A percentile compares a stretch with the other conserved stretches of the same genome.
phyloP scores from a whole-genome alignment of 2,329 filamentous ascomycete genomes.

The Tolypocladium amazonense region DNA sequence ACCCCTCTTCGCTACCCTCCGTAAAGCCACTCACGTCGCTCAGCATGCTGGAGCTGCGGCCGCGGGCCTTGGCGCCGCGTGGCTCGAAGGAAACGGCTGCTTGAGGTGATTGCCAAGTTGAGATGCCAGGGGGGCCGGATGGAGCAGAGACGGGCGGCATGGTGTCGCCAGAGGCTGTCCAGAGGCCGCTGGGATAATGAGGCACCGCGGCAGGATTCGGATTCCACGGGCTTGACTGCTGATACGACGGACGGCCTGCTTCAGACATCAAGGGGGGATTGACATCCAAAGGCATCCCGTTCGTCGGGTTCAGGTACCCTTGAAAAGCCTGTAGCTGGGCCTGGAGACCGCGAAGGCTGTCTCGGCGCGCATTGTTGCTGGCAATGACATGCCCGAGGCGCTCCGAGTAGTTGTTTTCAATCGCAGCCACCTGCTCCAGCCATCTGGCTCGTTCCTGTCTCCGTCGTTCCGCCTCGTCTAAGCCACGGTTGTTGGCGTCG shows the following conservation, averaged over 20 bases:
- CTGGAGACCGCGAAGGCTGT: slow-evolving; percentile 20
- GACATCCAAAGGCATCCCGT: slow-evolving; percentile 21
- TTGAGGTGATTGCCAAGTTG: slow-evolving; percentile 25
- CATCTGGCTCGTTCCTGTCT: slow-evolving; percentile 38
- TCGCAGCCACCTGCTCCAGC: slow-evolving; percentile 33
- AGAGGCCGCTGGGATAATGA: slow-evolving; percentile 24
- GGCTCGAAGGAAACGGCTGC: slow-evolving; percentile 25
- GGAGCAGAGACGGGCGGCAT: slow-evolving; percentile 19
- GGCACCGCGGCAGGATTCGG: slow-evolving; percentile 20
- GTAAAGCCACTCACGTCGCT: slow-evolving; percentile 58
- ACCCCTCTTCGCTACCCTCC: slow-evolving; percentile 45
- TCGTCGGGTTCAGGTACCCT: slow-evolving; percentile 19
- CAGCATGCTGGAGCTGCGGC: slow-evolving; percentile 56
- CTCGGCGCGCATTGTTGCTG: slow-evolving; percentile 17
- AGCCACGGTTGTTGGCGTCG: slow-evolving; percentile 55
- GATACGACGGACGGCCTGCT: slow-evolving; percentile 7
- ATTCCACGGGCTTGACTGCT: slow-evolving; percentile 21
- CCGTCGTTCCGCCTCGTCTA: slow-evolving; percentile 52
- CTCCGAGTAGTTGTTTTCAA: slow-evolving; percentile 35
- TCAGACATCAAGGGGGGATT: slow-evolving; percentile 7
- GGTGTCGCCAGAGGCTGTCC: slow-evolving; percentile 23
- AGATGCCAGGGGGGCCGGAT: slow-evolving; percentile 17
- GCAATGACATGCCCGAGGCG: slow-evolving; percentile 28
- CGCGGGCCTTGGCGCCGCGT: slow-evolving; percentile 32
- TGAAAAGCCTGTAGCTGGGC: slow-evolving; percentile 21